These are phyloP conservation scores for Trichomonas tenax DNA, from an alignment of 208 protist species.

Conservation along the genomic window DNA sequence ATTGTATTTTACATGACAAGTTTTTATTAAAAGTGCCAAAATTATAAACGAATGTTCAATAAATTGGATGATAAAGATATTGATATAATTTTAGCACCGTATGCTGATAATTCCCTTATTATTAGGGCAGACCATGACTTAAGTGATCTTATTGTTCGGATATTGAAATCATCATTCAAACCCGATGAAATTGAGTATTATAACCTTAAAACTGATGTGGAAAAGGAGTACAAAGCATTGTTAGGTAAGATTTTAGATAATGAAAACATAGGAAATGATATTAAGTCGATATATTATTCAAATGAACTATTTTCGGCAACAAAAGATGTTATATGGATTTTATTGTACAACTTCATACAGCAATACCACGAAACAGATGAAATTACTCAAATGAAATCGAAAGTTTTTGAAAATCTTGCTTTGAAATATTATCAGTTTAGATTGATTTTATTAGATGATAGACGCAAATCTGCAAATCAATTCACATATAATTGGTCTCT, in stretches of 20 bases:
- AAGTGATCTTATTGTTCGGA: not conserved
- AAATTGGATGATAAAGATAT: not conserved
- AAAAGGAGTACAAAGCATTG: not conserved
- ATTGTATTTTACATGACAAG: too few species aligned
- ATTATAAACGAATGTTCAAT: not conserved
- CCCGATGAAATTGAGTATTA: not conserved
- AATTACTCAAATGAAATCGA: not conserved
- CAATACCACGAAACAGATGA: not conserved
- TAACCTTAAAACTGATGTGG: not conserved
- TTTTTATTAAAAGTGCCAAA: not conserved
- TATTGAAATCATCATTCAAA: not conserved
- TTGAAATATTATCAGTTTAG: not conserved
- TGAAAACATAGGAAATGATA: not conserved
- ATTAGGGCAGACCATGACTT: not conserved
- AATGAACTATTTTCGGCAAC: not conserved
- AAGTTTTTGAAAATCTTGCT: not conserved
- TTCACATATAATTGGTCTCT: not conserved
- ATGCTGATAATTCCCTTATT: not conserved
- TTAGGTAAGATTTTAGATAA: not conserved
- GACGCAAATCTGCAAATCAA: not conserved
- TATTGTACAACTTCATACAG: not conserved
- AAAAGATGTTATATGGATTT: not conserved
- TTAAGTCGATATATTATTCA: not conserved
- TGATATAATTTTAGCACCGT: not conserved
- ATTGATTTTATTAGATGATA: not conserved